A percentile compares a stretch with the other conserved stretches of the same genome.
Conservation (phyloP, 768 basidiomycete species). For the Strobilomyces confusus region DNA sequence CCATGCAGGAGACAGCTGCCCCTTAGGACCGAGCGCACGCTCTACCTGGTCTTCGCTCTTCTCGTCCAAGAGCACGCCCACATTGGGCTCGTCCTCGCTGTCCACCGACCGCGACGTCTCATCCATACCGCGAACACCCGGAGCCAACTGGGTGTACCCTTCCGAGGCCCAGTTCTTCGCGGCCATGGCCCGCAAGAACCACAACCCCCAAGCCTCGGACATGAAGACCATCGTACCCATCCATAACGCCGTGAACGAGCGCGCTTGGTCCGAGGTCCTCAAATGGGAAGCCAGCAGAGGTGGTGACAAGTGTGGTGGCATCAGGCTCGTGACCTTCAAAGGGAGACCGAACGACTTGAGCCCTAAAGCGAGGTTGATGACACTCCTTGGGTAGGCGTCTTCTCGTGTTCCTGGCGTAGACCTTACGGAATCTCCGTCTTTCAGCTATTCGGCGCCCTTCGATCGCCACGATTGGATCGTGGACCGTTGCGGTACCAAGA, state of each 20-base stretch:
- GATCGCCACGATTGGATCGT: conserved; percentile 97
- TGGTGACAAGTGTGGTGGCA: conserved; percentile 75
- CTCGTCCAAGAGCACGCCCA: conserved; percentile 8
- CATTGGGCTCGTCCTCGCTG: conserved; percentile 33
- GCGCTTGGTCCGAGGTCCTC: conserved; percentile 79
- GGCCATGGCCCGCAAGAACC: conserved; percentile 95
- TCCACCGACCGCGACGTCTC: conserved; percentile 78
- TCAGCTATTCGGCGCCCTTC: conserved; percentile 89
- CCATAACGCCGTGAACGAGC: conserved; percentile 98
- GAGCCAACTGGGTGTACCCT: conserved; percentile 93
- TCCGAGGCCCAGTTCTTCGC: conserved; percentile 98
- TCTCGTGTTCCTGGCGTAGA: background rate
- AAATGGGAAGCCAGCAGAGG: conserved; percentile 82
- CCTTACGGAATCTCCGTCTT: background rate
- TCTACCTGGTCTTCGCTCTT: conserved; percentile 40
- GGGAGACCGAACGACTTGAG: conserved; percentile 79
- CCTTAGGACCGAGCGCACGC: conserved; percentile 58
- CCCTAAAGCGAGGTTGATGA: conserved; percentile 77
- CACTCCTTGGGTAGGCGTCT: conserved; percentile 73
- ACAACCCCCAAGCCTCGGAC: conserved; percentile 80
- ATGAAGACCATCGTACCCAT: conserved; percentile 97
- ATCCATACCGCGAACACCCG: conserved; percentile 74
- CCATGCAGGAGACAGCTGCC: conserved; percentile 47
- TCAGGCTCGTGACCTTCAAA: conserved; percentile 85
- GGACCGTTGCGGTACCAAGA: conserved; percentile 83